Percentiles rank a stretch among this genome's conserved stretches.
These are phyloP conservation scores for Verruconis gallopava DNA, from an alignment of 2,329 filamentous ascomycete species.

Conservation along the genomic window DNA sequence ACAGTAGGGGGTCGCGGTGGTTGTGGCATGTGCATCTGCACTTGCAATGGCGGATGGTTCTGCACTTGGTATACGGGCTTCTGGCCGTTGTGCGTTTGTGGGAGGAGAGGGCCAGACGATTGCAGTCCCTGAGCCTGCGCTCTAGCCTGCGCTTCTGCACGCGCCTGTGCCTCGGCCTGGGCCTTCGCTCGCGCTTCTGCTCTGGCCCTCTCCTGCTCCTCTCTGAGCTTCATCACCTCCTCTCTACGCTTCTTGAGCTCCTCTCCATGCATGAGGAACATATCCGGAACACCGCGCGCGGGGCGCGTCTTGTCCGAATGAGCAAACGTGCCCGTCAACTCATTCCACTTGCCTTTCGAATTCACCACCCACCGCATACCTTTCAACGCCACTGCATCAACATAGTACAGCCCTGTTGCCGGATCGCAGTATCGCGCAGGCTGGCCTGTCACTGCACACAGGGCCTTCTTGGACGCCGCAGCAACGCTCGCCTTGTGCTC, in stretches of 20 bases:
- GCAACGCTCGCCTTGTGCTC: neutral
- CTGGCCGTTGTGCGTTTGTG: too few relatives aligned
- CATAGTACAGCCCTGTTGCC: slow-evolving; percentile 68
- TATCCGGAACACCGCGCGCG: slow-evolving; percentile 64
- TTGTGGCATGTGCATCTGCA: too few relatives aligned
- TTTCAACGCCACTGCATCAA: slow-evolving; percentile 65
- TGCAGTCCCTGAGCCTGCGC: neutral
- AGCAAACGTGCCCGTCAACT: slow-evolving; percentile 39
- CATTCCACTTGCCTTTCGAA: slow-evolving; percentile 73
- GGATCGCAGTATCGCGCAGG: slow-evolving; percentile 77
- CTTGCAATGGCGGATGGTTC: too few relatives aligned
- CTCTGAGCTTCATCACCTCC: neutral
- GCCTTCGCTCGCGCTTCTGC: neutral
- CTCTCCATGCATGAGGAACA: neutral
- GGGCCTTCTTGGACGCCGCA: slow-evolving; percentile 4
- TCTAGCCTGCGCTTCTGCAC: neutral
- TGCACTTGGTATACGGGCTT: too few relatives aligned
- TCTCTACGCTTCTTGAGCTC: neutral
- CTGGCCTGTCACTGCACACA: slow-evolving; percentile 73
- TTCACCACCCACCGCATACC: slow-evolving; percentile 63
- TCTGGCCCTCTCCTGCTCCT: neutral
- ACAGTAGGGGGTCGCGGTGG: too few relatives aligned
- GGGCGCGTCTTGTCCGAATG: slow-evolving; percentile 34
- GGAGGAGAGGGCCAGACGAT: too few relatives aligned
- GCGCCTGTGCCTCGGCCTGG: neutral